These are phyloP conservation scores for Candida gorgasii DNA, from an alignment of 805 yeast genomes.

Conservation along the genomic window DNA sequence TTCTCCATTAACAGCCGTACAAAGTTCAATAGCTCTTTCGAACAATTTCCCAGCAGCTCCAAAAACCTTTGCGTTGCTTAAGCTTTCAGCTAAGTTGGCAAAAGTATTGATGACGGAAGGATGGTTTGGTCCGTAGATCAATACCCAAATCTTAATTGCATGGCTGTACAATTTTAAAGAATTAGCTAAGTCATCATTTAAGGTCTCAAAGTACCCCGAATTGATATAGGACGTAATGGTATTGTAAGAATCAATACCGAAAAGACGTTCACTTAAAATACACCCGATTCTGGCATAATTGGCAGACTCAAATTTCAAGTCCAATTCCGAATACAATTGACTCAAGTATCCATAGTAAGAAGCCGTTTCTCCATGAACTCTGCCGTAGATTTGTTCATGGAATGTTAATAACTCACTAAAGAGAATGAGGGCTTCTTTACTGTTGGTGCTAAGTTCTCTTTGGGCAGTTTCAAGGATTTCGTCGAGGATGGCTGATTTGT, in stretches of 20 bases:
- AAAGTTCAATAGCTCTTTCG: slow-evolving; percentile 52
- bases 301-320: slow-evolving; percentile 58
- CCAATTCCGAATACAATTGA: slow-evolving; percentile 62
- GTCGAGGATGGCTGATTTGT: slow-evolving; percentile 65
- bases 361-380: slow-evolving; percentile 77
- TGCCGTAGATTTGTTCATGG: slow-evolving; percentile 82
- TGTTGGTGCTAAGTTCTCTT: slow-evolving; percentile 33
- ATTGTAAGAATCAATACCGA: slow-evolving; percentile 80
- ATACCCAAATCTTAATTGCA: slow-evolving; percentile 58
- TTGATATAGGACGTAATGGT: slow-evolving; percentile 71
- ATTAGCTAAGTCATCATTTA: slow-evolving; percentile 57
- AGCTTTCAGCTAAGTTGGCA: slow-evolving; percentile 59
- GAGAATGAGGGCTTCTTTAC: slow-evolving; percentile 38
- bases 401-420: slow-evolving; percentile 70
- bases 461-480: slow-evolving; percentile 73
- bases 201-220: slow-evolving; percentile 70
- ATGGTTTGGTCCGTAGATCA: slow-evolving; percentile 61
- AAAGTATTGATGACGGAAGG: slow-evolving; percentile 68
- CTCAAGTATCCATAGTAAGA: slow-evolving; percentile 66
- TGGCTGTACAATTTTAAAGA: slow-evolving; percentile 63
- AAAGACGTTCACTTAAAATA: slow-evolving; percentile 72
- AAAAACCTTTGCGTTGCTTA: slow-evolving; percentile 53
- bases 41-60: slow-evolving; percentile 54
- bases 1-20: slow-evolving; percentile 54
- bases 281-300: slow-evolving; percentile 67